Base-by-base conservation (phyloP, 441 rosid species). In the Geranium incanum region DNA sequence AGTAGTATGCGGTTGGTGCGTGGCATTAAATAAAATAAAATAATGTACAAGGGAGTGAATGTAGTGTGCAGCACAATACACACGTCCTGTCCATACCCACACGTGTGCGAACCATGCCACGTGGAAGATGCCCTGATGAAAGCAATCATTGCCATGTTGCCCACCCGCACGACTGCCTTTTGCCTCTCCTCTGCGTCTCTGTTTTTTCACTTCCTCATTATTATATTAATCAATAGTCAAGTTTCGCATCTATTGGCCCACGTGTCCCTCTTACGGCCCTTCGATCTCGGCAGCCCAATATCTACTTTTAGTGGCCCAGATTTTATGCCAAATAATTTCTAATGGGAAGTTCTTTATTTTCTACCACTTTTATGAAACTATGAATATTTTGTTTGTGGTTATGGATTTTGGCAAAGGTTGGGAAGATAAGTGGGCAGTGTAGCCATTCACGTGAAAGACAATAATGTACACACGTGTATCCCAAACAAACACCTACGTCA, bases 91-190 rank as follows among this genome's bases (percentile, higher is more conserved):
- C 55, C 57, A 48, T 3, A 55, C 36, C 72, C 81, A 77, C 84
- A 76, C 85, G 86, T 81, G 55, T 13, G 87, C 68, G 59, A 8
- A 4, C 3, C 8, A 6, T 1, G 63, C 70, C 79, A 78, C 76
- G 74, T 71, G 76, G 73, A 45, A 18, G 18, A 0, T 63, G 48
- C 68, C 82, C 62, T 70, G 67, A 52, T 69, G 77, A 50, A 1
- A 9, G 77, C 83, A 79, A 84, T 82, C 76, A 81, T 82, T 79
- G 81, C 74, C 33, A 60, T 63, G 18, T 36, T 68, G 76, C 70
- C 66, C 78, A 78, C 84, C 91, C 88, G 89, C 89, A 87, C 91
- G 91, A 69, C 78, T 74, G 89, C 81, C 67, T 48, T 3, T 52
- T 74, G 11, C 15, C 19, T 41, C 71, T 0, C 1, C 39, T 36